Evolutionary conservation across 129 eudicot species (phyloP).

Genomic region (Helianthus tuberosus): DNA sequence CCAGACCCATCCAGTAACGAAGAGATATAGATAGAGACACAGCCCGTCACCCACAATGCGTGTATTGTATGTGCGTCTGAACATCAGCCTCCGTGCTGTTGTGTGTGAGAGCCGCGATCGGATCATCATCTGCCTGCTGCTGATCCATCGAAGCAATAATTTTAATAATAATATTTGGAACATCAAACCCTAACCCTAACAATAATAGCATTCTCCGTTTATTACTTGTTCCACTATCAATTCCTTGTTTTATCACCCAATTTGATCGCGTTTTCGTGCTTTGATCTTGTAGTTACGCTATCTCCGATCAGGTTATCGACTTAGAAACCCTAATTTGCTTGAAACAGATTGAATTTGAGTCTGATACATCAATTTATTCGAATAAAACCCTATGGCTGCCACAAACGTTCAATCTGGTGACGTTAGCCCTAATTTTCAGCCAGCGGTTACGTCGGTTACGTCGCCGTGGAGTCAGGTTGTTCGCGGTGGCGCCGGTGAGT

Average conservation of each 20-base stretch:
- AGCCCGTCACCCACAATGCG: constrained; percentile 35
- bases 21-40: constrained; percentile 29
- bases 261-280: constrained; percentile 30
- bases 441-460: constrained; percentile 34
- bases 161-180: constrained; percentile 20
- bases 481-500: constrained; percentile 45
- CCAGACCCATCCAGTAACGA: constrained; percentile 23
- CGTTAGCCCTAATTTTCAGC: constrained; percentile 32
- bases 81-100: constrained; percentile 43
- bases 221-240: constrained; percentile 14
- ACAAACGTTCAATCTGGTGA: constrained; percentile 38
- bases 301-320: constrained; percentile 32
- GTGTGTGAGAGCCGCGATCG: constrained; percentile 37
- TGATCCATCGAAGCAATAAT: constrained; percentile 35
- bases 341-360: constrained; percentile 14
- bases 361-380: background rate
- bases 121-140: constrained; percentile 15
- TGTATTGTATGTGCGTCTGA: constrained; percentile 39
- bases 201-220: constrained; percentile 32
- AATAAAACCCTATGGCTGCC: constrained; percentile 43
- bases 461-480: constrained; percentile 60
- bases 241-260: background rate
- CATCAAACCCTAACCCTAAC: constrained; percentile 27
- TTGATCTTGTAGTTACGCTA: background rate
- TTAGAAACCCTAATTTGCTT: constrained; percentile 25